Evolutionary conservation across 1,139 yeast species (phyloP).

Genomic region (Zygosaccharomyces sapae): DNA sequence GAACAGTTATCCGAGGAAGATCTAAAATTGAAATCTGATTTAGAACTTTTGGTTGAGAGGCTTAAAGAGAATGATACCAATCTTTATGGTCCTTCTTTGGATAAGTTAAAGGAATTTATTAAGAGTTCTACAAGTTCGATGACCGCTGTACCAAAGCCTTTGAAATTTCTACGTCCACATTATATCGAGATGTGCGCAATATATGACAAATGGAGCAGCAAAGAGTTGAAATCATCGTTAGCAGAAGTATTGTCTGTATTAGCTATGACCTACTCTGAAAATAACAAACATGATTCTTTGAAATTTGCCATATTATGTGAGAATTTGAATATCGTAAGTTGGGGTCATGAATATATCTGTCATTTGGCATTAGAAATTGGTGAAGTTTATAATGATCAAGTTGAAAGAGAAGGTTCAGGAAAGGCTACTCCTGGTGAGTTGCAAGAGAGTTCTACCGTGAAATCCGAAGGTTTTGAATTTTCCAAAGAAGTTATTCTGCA

Average conservation of each 20-base stretch:
- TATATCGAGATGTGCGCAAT: slow-evolving; percentile 62
- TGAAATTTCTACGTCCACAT: slow-evolving; percentile 89
- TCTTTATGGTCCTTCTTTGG: slow-evolving; percentile 57
- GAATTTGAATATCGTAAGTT: slow-evolving; percentile 64
- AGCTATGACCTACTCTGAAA: slow-evolving; percentile 92
- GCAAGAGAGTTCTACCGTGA: slow-evolving; percentile 15
- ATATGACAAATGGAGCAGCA: slow-evolving; percentile 62
- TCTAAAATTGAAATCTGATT: slow-evolving; percentile 77
- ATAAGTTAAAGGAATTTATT: slow-evolving; percentile 68
- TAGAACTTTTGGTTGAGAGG: slow-evolving; percentile 82
- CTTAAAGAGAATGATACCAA: slow-evolving; percentile 50
- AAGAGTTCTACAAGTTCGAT: slow-evolving; percentile 94
- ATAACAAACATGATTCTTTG: slow-evolving; percentile 74
- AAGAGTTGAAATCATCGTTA: slow-evolving; percentile 42
- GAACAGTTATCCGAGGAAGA: slow-evolving; percentile 95
- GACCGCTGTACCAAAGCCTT: slow-evolving; percentile 99
- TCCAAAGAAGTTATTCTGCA: slow-evolving; percentile 48
- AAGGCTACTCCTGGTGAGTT: slow-evolving; percentile 22
- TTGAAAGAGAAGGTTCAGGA: slow-evolving; percentile 51
- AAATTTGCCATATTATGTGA: slow-evolving; percentile 71
- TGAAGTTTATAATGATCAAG: slow-evolving; percentile 66
- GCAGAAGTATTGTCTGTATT: slow-evolving; percentile 90
- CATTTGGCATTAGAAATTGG: slow-evolving; percentile 95
- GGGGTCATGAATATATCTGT: slow-evolving; percentile 99
- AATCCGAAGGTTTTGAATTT: slow-evolving; percentile 26